These are phyloP conservation scores for Scorias spongiosa DNA, from an alignment of 2,329 filamentous ascomycete species.

Conservation along the genomic window DNA sequence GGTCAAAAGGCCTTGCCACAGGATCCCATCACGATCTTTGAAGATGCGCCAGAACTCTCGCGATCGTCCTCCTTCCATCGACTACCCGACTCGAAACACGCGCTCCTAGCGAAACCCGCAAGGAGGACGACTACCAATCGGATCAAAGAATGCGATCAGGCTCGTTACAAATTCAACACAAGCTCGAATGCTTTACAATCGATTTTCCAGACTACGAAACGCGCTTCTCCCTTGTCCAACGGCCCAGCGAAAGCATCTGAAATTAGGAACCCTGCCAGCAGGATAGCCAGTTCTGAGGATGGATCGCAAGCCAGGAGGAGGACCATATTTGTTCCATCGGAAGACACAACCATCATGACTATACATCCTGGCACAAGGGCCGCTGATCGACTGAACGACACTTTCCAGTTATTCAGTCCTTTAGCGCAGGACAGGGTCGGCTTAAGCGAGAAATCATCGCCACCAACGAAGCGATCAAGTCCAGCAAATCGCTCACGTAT, in stretches of 20 bases:
- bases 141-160: too few relatives aligned
- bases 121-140: constrained; percentile 6
- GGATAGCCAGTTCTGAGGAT: not conserved
- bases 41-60: constrained; percentile 15
- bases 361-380: constrained; percentile 33
- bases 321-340: constrained; percentile 36
- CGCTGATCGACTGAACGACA: constrained; percentile 18
- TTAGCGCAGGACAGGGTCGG: not conserved
- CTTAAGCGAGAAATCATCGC: constrained; percentile 20
- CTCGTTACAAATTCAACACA: too few relatives aligned
- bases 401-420: constrained; percentile 10
- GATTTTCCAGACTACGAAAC: too few relatives aligned
- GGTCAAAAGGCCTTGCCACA: constrained; percentile 8
- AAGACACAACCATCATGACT: constrained; percentile 36
- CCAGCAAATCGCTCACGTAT: constrained; percentile 21
- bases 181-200: too few relatives aligned
- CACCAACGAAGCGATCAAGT: constrained; percentile 4
- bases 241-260: too few relatives aligned
- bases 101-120: constrained; percentile 14
- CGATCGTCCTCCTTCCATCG: too few relatives aligned
- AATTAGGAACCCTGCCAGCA: not conserved
- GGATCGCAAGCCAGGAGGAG: constrained; percentile 20
- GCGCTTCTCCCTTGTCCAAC: too few relatives aligned
- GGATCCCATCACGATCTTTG: constrained; percentile 16
- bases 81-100: constrained; percentile 9